Evolutionary conservation across 108 stramenopile species (phyloP), one percentile per base, ranked within the genome.

Genomic region (Conticribra guillardii): DNA sequence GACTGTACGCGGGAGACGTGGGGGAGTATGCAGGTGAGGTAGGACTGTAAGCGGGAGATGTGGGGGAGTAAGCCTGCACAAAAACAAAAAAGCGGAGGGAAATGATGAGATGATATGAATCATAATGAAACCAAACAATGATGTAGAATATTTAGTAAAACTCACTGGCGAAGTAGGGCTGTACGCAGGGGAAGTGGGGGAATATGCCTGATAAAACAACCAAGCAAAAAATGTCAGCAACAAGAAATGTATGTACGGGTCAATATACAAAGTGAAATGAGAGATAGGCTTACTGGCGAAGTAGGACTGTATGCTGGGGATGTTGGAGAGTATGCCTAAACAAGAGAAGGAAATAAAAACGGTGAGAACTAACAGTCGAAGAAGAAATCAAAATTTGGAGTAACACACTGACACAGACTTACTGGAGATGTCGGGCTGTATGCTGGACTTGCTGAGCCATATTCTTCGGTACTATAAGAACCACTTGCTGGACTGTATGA

Each of bases 1-100:
- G 96, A 15, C 79, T 80, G 76, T 96, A 97, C 17, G 87, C 90
- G 1, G 97, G 98, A 48, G 78, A 81, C n/a, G 93, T 95, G 0
- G 95, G 95, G 21, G 79, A 79, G 53, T 86, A 92, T 0, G 92
- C 91, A 23, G 87, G 74, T 27, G 54, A 48, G 18, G 50, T 49
- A 2, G 45, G 27, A 37, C 45, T 24, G 45, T 28, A 33, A 68
- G 65, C 15, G 75, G 81, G 16, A 44, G 37, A 9, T 41, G 37
- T 58, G 28, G 82, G 85, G 5, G 83, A 79, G 51, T 61, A 26
- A n/a, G 27, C 28, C 54, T 11, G 27, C 18, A 21, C 18, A 0
- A 34, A 7, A 34, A 96, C 68, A 66, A 89, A 95, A 4, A 27
- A 29, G 2, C n/a, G n/a, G n/a, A n/a, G n/a, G n/a, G n/a, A n/a